These are phyloP conservation scores for Sporothrix curviconia DNA, from an alignment of 2,329 filamentous ascomycete species.

Conservation along the genomic window DNA sequence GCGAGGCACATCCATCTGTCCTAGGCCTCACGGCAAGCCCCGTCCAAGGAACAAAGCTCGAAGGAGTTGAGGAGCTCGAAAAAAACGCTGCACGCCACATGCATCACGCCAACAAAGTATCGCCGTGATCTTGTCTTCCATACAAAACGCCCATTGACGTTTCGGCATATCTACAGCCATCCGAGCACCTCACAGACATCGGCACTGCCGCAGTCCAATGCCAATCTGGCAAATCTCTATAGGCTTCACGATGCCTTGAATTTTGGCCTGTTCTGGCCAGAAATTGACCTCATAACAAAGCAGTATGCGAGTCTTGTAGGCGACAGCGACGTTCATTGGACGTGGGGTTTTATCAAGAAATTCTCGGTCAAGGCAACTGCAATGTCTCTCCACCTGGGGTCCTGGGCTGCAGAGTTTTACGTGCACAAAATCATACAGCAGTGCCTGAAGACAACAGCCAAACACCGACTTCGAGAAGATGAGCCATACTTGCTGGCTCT, in stretches of 20 bases:
- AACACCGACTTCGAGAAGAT: constrained; percentile 32
- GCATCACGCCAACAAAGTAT: constrained; percentile 61
- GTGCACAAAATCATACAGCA: constrained; percentile 43
- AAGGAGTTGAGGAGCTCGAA: constrained; percentile 59
- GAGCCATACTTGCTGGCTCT: constrained; percentile 48
- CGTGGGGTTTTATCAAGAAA: constrained; percentile 42
- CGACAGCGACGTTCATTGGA: not conserved
- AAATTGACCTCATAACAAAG: not conserved
- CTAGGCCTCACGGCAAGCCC: constrained; percentile 79
- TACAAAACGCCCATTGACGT: constrained; percentile 59
- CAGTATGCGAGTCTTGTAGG: not conserved
- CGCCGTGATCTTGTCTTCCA: constrained; percentile 62
- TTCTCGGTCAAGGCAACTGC: constrained; percentile 45
- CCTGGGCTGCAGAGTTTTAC: constrained; percentile 64
- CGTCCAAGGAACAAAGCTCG: constrained; percentile 51
- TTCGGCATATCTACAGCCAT: constrained; percentile 30
- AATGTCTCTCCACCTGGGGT: constrained; percentile 53
- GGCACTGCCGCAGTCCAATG: not conserved
- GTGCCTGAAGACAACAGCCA: not conserved
- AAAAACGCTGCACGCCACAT: constrained; percentile 60
- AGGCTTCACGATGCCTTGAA: not conserved
- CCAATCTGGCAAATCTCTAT: constrained; percentile 41
- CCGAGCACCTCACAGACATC: constrained; percentile 21
- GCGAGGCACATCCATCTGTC: constrained; percentile 52
- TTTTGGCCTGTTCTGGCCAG: too few species aligned